These are phyloP conservation scores for Puccinia hordei DNA, from an alignment of 1,284 basidiomycete genomes.

Conservation along the genomic window DNA sequence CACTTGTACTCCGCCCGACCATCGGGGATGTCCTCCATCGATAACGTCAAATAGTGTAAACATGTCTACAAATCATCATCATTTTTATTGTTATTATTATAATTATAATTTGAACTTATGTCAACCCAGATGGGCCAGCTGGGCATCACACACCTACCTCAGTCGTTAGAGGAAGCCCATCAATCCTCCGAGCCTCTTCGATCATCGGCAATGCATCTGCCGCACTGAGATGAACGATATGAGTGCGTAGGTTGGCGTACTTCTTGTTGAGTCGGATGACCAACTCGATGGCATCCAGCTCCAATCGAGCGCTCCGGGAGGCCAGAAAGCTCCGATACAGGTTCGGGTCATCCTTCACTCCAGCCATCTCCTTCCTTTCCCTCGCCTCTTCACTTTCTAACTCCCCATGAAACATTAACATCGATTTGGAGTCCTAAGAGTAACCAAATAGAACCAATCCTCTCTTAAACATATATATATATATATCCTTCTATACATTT, in stretches of 20 bases:
- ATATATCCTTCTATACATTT: too few relatives aligned
- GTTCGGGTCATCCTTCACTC: too few relatives aligned
- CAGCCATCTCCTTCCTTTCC: slow-evolving; percentile 44
- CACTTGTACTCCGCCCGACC: slow-evolving; percentile 84
- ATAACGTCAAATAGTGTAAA: slow-evolving; percentile 61
- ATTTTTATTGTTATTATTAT: too few relatives aligned
- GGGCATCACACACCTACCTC: slow-evolving; percentile 65
- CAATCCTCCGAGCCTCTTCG: slow-evolving; percentile 65
- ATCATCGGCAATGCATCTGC: slow-evolving; percentile 75
- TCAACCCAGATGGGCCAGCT: too few relatives aligned
- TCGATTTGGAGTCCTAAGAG: slow-evolving; percentile 67
- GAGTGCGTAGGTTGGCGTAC: slow-evolving; percentile 74
- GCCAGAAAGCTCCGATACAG: slow-evolving; percentile 77
- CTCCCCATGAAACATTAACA: slow-evolving; percentile 88
- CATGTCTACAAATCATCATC: slow-evolving; percentile 21
- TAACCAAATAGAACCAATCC: slow-evolving; percentile 18
- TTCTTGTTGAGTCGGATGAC: slow-evolving; percentile 68
- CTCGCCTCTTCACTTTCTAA: slow-evolving; percentile 63
- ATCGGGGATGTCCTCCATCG: slow-evolving; percentile 64
- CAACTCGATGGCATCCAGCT: slow-evolving; percentile 68
- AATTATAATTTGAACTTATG: too few relatives aligned
- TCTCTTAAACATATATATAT: background rate
- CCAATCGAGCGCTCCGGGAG: slow-evolving; percentile 76
- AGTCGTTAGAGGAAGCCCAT: slow-evolving; percentile 66
- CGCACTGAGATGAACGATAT: slow-evolving; percentile 90